Base-by-base conservation (phyloP, 2,329 filamentous ascomycete species). In the Diaporthe batatas region DNA sequence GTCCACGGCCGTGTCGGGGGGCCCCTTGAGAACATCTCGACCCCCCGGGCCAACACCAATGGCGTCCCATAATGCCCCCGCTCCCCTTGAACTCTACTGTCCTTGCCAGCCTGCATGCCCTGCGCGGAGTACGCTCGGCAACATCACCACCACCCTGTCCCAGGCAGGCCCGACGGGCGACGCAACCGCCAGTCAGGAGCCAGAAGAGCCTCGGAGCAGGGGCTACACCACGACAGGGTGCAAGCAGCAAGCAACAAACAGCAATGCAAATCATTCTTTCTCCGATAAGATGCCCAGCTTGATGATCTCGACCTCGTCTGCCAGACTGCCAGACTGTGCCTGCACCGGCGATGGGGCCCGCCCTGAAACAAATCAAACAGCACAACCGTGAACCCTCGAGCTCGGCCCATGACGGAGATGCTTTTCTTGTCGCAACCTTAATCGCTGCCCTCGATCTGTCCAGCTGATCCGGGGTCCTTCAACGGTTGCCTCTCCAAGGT, bases 1-100 rank as follows among this genome's bases (percentile, higher is more conserved):
- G 74, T 77, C 58, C 23, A 39, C 39, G 29, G 53, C 59, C 42
- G 25, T 36, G 49, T 42, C 42, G 64, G 59, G 59, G 59, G 65
- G 44, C 57, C 67, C 65, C 71, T 70, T 70, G 67, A 47, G 44
- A 29, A 25, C 36, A 36, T 36, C n/a, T 49, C 29, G 47, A 53
- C 53, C 51, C 44, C 44, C 44, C 34, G 23, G 59, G 32, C 49
- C 21, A 34, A 57, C 67, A 70, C 71, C 64, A 69, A 53, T 62
- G 44, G 54, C 36, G 42, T 59, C 71, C 71, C 32, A 54, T 42
- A 6, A 34, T 36, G 44, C 25, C 71, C 71, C 71, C 53, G 53
- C 54, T 62, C 59, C 55, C 42, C 71, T 42, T 53, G 44, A 59
- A 54, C 34, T 72, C 47, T 32, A 72, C 51, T 39, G 53, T 47